Evolutionary conservation across 1,284 basidiomycete species (phyloP), one percentile per base, ranked within the genome.

Genomic region (Coniophora puteana): DNA sequence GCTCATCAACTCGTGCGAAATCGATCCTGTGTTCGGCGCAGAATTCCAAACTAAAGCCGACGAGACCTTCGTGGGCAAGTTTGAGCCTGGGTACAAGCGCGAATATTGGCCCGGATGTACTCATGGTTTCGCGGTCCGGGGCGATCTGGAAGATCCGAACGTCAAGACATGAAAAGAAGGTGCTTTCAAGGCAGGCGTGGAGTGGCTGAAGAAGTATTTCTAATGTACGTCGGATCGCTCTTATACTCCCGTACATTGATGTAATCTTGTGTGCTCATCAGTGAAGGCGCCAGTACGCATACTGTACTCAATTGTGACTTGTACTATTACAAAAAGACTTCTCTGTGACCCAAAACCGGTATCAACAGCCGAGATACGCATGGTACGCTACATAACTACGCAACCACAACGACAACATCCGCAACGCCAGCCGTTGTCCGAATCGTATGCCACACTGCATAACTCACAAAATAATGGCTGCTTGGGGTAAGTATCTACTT

Each of bases 241-340:
- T 78, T 36, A 48, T 71, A 35, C 78, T 81, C 11, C 74, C 61
- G 2, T 79, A 83, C 57, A 64, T 88, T 21, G 74, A 86, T 65
- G 77, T 77, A 41, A 22, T n/a, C n/a, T n/a, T n/a, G n/a, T n/a
- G n/a, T n/a, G n/a, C n/a, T n/a, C n/a, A n/a, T n/a, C n/a, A n/a
- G n/a, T n/a, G n/a, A n/a, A n/a, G n/a, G n/a, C n/a, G n/a, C n/a
- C n/a, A n/a, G n/a, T n/a, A n/a, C n/a, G n/a, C n/a, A n/a, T n/a
- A n/a, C n/a, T n/a, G n/a, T n/a, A n/a, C n/a, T n/a, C n/a, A n/a
- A n/a, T n/a, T n/a, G n/a, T n/a, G n/a, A n/a, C n/a, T n/a, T n/a
- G n/a, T n/a, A n/a, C n/a, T n/a, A n/a, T n/a, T n/a, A n/a, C n/a
- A n/a, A n/a, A n/a, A n/a, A n/a, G n/a, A n/a, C n/a, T n/a, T n/a